Percentiles rank a stretch among this genome's conserved stretches.
Evolutionary conservation across 106 monocot species (phyloP).

Genomic region (Chionographis japonica): DNA sequence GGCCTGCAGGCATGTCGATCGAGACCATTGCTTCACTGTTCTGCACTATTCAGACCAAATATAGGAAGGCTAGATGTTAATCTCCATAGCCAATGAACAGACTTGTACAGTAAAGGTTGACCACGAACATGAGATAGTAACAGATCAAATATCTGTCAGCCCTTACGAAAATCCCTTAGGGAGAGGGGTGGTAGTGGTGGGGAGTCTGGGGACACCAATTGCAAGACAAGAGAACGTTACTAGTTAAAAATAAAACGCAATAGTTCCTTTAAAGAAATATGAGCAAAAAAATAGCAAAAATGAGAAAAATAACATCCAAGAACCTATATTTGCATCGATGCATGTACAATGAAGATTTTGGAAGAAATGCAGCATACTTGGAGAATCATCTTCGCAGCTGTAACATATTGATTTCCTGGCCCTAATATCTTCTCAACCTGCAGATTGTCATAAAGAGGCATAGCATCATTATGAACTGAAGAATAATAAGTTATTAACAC

Average conservation of each 20-base stretch:
- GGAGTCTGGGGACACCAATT: too few relatives aligned
- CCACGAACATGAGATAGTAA: not conserved
- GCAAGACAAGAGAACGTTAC: too few relatives aligned
- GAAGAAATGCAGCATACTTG: conserved; percentile 55
- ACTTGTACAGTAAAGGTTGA: not conserved
- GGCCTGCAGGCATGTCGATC: conserved; percentile 99
- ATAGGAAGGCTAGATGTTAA: conserved; percentile 4
- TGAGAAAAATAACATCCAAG: not conserved
- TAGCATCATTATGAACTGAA: not conserved
- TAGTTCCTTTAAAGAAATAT: too few relatives aligned
- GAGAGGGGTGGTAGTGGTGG: too few relatives aligned
- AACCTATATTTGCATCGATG: not conserved
- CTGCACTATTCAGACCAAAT: conserved; percentile 31
- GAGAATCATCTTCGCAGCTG: conserved; percentile 98
- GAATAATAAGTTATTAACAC: too few relatives aligned
- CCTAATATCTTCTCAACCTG: conserved; percentile 98
- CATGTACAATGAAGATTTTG: not conserved
- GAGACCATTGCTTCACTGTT: conserved; percentile 98
- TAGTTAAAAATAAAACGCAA: too few relatives aligned
- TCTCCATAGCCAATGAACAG: not conserved
- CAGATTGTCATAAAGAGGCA: conserved; percentile 7
- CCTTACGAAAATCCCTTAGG: too few relatives aligned
- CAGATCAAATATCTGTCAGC: too few relatives aligned
- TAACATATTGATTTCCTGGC: conserved; percentile 99
- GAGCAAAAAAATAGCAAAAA: not conserved